phyloP scores from a whole-genome alignment of 345 rosid species.

The Acer campestre region DNA sequence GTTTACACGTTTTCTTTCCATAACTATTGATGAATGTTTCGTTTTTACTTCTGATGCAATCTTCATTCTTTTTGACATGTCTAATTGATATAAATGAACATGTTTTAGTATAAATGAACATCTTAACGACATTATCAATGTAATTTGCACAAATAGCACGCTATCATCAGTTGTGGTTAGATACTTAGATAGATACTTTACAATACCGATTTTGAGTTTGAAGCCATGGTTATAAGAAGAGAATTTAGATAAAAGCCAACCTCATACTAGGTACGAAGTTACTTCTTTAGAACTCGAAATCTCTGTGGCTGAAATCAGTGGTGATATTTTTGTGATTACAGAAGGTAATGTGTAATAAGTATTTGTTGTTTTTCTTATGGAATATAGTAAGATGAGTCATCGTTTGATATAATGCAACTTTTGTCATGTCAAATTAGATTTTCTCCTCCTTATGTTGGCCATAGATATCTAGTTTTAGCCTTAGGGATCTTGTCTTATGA shows the following conservation, averaged over 20 bases:
- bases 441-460: constrained; percentile 8
- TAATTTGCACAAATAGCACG: not conserved
- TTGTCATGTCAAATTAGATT: constrained; percentile 15
- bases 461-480: constrained; percentile 30
- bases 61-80: not conserved
- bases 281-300: not conserved
- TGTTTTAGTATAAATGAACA: not conserved
- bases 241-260: not conserved
- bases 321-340: not conserved
- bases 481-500: constrained; percentile 32
- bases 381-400: not conserved
- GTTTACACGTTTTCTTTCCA: not conserved
- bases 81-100: not conserved
- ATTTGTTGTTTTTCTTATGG: constrained; percentile 20
- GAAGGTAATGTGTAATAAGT: not conserved
- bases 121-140: not conserved
- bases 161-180: not conserved
- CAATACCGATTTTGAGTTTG: not conserved
- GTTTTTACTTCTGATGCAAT: not conserved
- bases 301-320: not conserved
- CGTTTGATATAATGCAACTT: constrained; percentile 13
- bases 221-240: not conserved
- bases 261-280: not conserved
- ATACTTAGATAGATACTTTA: too few relatives aligned
- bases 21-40: not conserved